Evolutionary conservation across 208 protist species (phyloP).

Genomic region (Crithidia acanthocephali): DNA sequence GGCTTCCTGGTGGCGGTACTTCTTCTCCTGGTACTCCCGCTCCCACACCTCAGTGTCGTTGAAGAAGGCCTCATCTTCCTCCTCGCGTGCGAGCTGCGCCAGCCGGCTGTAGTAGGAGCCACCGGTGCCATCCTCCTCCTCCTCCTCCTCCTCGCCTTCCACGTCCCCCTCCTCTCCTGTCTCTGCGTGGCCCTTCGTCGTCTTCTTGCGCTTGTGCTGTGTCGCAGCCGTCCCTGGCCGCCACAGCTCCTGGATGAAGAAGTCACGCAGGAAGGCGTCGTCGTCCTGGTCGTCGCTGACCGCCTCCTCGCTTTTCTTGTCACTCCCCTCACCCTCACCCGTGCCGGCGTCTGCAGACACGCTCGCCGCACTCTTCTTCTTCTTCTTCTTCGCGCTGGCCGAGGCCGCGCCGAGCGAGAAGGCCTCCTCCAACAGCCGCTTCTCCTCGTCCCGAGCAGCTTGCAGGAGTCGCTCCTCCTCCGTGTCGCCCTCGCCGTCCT

Average conservation of each 20-base stretch:
- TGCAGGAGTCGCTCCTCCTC: slow-evolving; percentile 9
- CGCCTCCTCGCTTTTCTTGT: background rate
- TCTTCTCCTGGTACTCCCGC: slow-evolving; percentile 81
- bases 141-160: slow-evolving; percentile 29
- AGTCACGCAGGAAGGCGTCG: slow-evolving; percentile 70
- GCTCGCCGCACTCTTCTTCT: slow-evolving; percentile 6
- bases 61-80: slow-evolving; percentile 87
- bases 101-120: slow-evolving; percentile 50
- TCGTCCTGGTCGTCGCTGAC: slow-evolving; percentile 16
- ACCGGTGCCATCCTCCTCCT: slow-evolving; percentile 33
- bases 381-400: background rate
- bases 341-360: no score
- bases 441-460: slow-evolving; percentile 23
- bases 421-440: slow-evolving; percentile 31
- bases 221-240: slow-evolving; percentile 25
- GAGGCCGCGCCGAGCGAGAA: slow-evolving; percentile 20
- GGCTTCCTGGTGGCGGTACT: slow-evolving; percentile 87
- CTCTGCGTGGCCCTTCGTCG: background rate
- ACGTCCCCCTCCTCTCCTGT: slow-evolving; percentile 15
- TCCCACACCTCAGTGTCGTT: slow-evolving; percentile 86
- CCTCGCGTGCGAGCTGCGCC: slow-evolving; percentile 71
- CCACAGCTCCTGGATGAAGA: slow-evolving; percentile 83
- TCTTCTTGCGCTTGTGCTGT: slow-evolving; percentile 6
- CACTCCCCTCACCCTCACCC: background rate
- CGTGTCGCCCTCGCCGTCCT: slow-evolving; percentile 16